phyloP scores from a whole-genome alignment of 2,329 filamentous ascomycete genomes.

The Colletotrichum tropicicola region DNA sequence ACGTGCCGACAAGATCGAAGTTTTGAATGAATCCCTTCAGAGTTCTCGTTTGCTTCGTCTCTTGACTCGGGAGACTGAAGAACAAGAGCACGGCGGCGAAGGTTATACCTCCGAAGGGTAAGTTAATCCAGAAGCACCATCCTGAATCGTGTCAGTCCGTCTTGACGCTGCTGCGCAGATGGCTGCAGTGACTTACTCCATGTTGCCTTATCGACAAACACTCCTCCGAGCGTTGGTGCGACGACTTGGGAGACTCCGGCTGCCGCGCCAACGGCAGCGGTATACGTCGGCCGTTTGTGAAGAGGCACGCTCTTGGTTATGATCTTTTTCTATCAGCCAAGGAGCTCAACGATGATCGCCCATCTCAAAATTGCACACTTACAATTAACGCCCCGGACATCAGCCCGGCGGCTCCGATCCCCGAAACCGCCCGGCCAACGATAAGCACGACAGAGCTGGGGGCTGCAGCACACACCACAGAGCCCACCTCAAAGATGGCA shows the following conservation, averaged over 20 bases:
- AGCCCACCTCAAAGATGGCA: constrained; percentile 53
- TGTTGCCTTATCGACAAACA: constrained; percentile 55
- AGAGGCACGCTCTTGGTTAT: constrained; percentile 58
- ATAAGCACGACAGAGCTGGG: constrained; percentile 46
- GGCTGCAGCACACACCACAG: constrained; percentile 52
- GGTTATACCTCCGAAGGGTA: constrained; percentile 55
- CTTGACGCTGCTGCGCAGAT: too few species aligned
- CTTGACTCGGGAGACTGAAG: constrained; percentile 45
- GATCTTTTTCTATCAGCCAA: constrained; percentile 41
- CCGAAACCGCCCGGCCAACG: constrained; percentile 50
- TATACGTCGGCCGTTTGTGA: constrained; percentile 60
- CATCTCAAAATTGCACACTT: neutral
- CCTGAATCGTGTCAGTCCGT: neutral
- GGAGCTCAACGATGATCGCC: neutral
- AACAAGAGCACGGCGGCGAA: constrained; percentile 49
- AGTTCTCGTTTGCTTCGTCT: constrained; percentile 40
- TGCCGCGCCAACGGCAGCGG: constrained; percentile 62
- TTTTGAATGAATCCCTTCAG: constrained; percentile 41
- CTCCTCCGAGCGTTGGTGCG: constrained; percentile 59
- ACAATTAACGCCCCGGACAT: constrained; percentile 33
- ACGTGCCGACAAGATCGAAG: constrained; percentile 30
- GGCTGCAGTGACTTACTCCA: constrained; percentile 54
- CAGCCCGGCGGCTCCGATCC: constrained; percentile 41
- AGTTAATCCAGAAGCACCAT: constrained; percentile 58
- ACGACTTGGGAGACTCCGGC: constrained; percentile 62